Conservation (phyloP, 495 filamentous ascomycete genomes). For the Hypoxylon crocopeplum region DNA sequence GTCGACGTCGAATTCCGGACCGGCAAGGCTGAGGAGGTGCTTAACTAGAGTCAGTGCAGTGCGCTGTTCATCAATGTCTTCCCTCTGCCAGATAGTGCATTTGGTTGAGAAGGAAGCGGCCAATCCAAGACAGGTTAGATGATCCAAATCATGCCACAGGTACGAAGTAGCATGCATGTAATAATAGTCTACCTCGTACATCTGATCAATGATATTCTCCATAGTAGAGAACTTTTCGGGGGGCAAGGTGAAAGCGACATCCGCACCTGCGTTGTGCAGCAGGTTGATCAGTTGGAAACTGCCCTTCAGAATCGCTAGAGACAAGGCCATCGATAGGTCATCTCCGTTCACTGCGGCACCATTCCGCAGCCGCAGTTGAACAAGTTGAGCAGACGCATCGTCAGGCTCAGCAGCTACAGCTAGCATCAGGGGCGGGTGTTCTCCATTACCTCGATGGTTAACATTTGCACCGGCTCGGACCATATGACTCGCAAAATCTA, state of each 20-base stretch:
- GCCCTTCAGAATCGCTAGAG: neutral
- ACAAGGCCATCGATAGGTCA: neutral
- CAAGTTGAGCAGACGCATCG: neutral
- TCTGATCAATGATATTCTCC: too few relatives aligned
- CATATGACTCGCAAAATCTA: neutral
- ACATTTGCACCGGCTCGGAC: neutral
- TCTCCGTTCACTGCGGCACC: neutral
- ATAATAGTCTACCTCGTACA: too few relatives aligned
- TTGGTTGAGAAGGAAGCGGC: slow-evolving; percentile 2
- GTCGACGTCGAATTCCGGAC: neutral
- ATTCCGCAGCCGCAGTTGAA: neutral
- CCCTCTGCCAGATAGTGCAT: neutral
- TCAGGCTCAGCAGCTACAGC: neutral
- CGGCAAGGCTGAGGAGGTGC: neutral
- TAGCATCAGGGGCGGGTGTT: neutral
- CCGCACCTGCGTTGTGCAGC: slow-evolving; percentile 1
- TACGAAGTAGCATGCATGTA: too few relatives aligned
- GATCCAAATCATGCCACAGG: neutral
- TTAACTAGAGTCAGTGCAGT: slow-evolving; percentile 5
- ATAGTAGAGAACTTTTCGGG: too few relatives aligned
- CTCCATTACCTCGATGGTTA: neutral
- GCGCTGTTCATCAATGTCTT: neutral
- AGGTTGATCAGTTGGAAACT: slow-evolving; percentile 1
- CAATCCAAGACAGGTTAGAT: slow-evolving; percentile 2
- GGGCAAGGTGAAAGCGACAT: slow-evolving; percentile 5